A percentile compares a stretch with the other conserved stretches of the same genome.
phyloP scores from a whole-genome alignment of 768 basidiomycete genomes.

The Agaricus blazei region DNA sequence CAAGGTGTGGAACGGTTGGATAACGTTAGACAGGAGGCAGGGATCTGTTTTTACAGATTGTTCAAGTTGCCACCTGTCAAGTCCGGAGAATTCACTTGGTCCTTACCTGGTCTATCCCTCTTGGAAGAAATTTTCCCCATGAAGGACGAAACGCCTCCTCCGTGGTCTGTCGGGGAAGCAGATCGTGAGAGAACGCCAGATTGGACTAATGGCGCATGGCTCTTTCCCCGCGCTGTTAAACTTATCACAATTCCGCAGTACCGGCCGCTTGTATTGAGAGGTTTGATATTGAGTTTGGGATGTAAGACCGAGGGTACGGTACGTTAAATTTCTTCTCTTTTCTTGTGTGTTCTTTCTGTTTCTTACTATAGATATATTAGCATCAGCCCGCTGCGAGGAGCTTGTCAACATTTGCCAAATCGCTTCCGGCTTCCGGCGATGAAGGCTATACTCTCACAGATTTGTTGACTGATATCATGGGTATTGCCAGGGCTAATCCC shows the following conservation, averaged over 20 bases:
- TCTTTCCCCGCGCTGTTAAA: slow-evolving; percentile 70
- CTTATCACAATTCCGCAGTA: slow-evolving; percentile 61
- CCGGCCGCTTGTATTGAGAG: slow-evolving; percentile 56
- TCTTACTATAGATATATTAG: slow-evolving; percentile 29
- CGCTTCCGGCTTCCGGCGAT: slow-evolving; percentile 37
- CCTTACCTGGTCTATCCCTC: slow-evolving; percentile 39
- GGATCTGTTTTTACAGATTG: slow-evolving; percentile 51
- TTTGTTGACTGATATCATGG: slow-evolving; percentile 56
- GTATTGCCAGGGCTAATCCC: slow-evolving; percentile 46
- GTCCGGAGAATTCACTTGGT: slow-evolving; percentile 42
- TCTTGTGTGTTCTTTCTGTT: background rate
- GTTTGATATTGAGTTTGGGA: slow-evolving; percentile 74
- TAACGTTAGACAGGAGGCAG: slow-evolving; percentile 81
- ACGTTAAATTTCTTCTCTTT: slow-evolving; percentile 22
- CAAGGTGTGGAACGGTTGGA: slow-evolving; percentile 90
- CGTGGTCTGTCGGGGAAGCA: slow-evolving; percentile 19
- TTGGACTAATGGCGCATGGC: slow-evolving; percentile 72
- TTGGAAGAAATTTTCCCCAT: slow-evolving; percentile 49
- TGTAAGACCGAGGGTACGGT: slow-evolving; percentile 86
- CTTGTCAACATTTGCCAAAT: slow-evolving; percentile 52
- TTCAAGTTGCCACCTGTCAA: slow-evolving; percentile 41
- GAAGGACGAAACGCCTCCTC: slow-evolving; percentile 26
- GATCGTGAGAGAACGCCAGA: slow-evolving; percentile 25
- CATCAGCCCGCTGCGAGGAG: slow-evolving; percentile 64
- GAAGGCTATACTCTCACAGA: slow-evolving; percentile 40